Conservation (phyloP, 352 stramenopile species). For the Phytophthora palmivora region DNA sequence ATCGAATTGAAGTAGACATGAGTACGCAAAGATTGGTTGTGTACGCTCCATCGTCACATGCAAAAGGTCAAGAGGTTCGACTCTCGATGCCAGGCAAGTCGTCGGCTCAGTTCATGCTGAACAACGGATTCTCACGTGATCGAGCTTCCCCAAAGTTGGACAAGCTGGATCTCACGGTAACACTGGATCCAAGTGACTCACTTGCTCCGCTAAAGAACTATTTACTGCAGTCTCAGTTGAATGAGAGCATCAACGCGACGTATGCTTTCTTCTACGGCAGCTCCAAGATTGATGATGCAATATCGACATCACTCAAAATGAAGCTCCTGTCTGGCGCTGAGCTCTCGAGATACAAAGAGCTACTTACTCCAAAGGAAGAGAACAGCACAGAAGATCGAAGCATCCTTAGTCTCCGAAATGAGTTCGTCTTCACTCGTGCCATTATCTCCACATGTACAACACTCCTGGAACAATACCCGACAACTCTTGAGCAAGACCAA, state of each 20-base stretch:
- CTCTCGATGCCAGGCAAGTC: conserved; percentile 43
- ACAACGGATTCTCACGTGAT: conserved; percentile 46
- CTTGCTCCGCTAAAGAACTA: conserved; percentile 49
- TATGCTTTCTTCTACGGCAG: conserved; percentile 43
- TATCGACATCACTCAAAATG: conserved; percentile 51
- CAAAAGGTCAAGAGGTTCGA: conserved; percentile 39
- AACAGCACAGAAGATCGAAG: conserved; percentile 7
- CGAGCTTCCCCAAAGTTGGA: conserved; percentile 35
- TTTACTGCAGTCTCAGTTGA: conserved; percentile 42
- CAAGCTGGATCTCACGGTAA: conserved; percentile 55
- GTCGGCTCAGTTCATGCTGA: conserved; percentile 56
- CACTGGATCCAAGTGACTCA: conserved; percentile 44
- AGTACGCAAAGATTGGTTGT: conserved; percentile 38
- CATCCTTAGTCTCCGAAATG: conserved; percentile 56
- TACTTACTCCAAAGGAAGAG: conserved; percentile 24
- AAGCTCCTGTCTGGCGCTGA: conserved; percentile 51
- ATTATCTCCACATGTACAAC: conserved; percentile 50
- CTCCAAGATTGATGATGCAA: conserved; percentile 15
- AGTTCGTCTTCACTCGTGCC: conserved; percentile 55
- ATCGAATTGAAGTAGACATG: conserved; percentile 34
- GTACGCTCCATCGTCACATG: conserved; percentile 40
- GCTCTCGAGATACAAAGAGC: conserved; percentile 37
- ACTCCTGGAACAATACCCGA: conserved; percentile 47
- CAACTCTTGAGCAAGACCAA: conserved; percentile 44
- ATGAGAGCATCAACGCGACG: conserved; percentile 51